phyloP scores from a whole-genome alignment of 2,329 filamentous ascomycete species.

The Neofusicoccum cordaticola region DNA sequence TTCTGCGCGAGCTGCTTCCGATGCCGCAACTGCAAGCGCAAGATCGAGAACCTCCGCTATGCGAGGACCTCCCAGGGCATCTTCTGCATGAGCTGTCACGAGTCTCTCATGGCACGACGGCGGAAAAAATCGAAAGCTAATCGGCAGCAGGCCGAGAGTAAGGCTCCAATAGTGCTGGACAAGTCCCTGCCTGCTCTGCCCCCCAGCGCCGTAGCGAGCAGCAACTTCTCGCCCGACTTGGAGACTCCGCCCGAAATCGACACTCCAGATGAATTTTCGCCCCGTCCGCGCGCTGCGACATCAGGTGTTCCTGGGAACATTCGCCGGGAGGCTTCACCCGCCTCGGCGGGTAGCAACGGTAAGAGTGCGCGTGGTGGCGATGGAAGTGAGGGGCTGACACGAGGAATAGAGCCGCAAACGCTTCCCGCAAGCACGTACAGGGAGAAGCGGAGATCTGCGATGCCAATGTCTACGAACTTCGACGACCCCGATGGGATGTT shows the following conservation, averaged over 20 bases:
- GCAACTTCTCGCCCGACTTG: slow-evolving; percentile 56
- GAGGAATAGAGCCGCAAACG: slow-evolving; percentile 56
- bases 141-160: slow-evolving; percentile 28
- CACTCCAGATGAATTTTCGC: slow-evolving; percentile 43
- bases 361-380: slow-evolving; percentile 9
- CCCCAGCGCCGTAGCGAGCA: slow-evolving; percentile 63
- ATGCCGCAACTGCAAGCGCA: slow-evolving; percentile 96
- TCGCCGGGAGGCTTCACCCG: slow-evolving; percentile 38
- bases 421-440: slow-evolving; percentile 75
- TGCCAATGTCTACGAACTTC: slow-evolving; percentile 59
- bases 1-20: slow-evolving; percentile 97
- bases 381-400: background rate
- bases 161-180: slow-evolving; percentile 67
- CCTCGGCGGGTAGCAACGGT: slow-evolving; percentile 35
- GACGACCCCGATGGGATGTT: slow-evolving; percentile 56
- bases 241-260: slow-evolving; percentile 64
- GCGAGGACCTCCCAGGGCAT: slow-evolving; percentile 96
- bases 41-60: slow-evolving; percentile 98
- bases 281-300: slow-evolving; percentile 19
- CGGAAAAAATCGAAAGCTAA: slow-evolving; percentile 74
- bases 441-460: slow-evolving; percentile 70
- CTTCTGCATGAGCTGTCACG: slow-evolving; percentile 98
- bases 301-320: slow-evolving; percentile 28
- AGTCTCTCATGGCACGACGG: slow-evolving; percentile 89
- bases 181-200: slow-evolving; percentile 92